Conservation (phyloP, 768 basidiomycete genomes). For the Cubamyces sp. region DNA sequence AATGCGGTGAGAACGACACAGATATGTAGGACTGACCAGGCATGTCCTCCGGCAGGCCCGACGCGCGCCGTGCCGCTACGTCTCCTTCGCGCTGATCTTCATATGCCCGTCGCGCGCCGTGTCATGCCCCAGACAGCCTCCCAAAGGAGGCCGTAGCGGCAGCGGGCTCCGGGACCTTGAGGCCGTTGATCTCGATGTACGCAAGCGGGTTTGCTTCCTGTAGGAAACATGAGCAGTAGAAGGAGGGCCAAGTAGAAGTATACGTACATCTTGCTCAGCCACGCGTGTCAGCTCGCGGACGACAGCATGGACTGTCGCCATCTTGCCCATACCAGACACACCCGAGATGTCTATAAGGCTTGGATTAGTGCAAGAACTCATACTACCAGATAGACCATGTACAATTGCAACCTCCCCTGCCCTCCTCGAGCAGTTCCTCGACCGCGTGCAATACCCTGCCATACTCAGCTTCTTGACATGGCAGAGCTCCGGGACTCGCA, state of each 20-base stretch:
- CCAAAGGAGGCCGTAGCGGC: slow-evolving; percentile 94
- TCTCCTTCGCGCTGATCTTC: slow-evolving; percentile 76
- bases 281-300: slow-evolving; percentile 88
- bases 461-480: slow-evolving; percentile 89
- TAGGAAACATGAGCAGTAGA: neutral
- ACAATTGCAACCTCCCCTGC: slow-evolving; percentile 96
- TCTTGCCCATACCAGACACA: slow-evolving; percentile 98
- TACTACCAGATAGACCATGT: slow-evolving; percentile 36
- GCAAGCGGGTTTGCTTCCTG: slow-evolving; percentile 95
- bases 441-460: slow-evolving; percentile 75
- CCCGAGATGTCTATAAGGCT: slow-evolving; percentile 88
- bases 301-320: slow-evolving; percentile 94
- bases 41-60: slow-evolving; percentile 77
- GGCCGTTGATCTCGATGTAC: slow-evolving; percentile 97
- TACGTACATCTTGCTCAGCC: slow-evolving; percentile 76
- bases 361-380: neutral
- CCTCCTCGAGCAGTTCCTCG: slow-evolving; percentile 86
- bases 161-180: slow-evolving; percentile 90
- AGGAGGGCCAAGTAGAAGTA: neutral
- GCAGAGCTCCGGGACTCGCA: slow-evolving; percentile 85
- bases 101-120: slow-evolving; percentile 62
- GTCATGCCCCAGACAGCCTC: slow-evolving; percentile 88
- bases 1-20: neutral
- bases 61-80: slow-evolving; percentile 60
- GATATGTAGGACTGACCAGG: slow-evolving; percentile 62